Conservation (phyloP, 345 rosid genomes). For the Populus deltoides region DNA sequence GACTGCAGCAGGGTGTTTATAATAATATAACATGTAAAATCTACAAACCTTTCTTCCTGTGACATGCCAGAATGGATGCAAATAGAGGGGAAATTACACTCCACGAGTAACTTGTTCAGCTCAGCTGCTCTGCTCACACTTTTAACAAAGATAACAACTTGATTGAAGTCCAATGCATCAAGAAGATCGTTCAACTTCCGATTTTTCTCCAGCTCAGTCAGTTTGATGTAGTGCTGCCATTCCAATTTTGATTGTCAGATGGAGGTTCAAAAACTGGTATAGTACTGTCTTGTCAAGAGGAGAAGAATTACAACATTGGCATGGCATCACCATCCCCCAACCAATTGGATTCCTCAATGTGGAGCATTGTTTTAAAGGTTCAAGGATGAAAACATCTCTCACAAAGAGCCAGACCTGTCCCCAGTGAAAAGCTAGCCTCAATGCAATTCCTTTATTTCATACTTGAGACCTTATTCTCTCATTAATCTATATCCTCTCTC, state of each 20-base stretch:
- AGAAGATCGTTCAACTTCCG: slow-evolving; percentile 95
- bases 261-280: neutral
- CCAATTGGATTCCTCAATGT: neutral
- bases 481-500: neutral
- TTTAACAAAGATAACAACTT: slow-evolving; percentile 95
- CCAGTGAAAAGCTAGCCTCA: neutral
- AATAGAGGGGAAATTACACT: slow-evolving; percentile 96
- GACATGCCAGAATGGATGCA: slow-evolving; percentile 99
- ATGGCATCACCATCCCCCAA: too few species aligned
- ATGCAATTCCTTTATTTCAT: too few species aligned
- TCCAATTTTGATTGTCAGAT: neutral
- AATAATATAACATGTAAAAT: neutral
- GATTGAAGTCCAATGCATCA: slow-evolving; percentile 97
- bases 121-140: slow-evolving; percentile 96
- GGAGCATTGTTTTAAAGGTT: neutral
- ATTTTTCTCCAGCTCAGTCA: slow-evolving; percentile 91
- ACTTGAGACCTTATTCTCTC: neutral
- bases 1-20: neutral
- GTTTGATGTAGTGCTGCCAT: slow-evolving; percentile 94
- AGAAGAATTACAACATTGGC: neutral
- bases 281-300: neutral
- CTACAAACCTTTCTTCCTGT: slow-evolving; percentile 85
- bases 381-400: neutral
- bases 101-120: slow-evolving; percentile 86
- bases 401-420: neutral